A percentile compares a stretch with the other conserved stretches of the same genome.
Conservation (phyloP, 805 yeast species). For the Kazachstania kunashirensis region DNA sequence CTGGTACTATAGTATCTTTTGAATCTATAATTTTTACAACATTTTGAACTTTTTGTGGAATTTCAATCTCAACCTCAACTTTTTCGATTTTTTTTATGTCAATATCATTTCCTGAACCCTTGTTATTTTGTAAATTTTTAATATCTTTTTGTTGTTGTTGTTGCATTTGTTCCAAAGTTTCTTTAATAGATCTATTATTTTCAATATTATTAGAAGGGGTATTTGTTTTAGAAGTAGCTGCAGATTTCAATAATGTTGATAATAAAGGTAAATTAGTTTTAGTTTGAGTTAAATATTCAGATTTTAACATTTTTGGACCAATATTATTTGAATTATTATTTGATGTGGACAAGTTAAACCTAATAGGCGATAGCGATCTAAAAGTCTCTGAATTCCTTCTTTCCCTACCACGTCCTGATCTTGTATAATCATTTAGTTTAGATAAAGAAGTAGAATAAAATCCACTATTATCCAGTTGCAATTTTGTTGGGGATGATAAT, state of each 20-base stretch:
- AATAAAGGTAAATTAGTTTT: slow-evolving; percentile 13
- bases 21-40: not conserved
- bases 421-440: slow-evolving; percentile 21
- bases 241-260: slow-evolving; percentile 15
- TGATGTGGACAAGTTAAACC: slow-evolving; percentile 9
- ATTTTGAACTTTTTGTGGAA: not conserved
- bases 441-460: slow-evolving; percentile 27
- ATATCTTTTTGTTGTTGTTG: slow-evolving; percentile 5
- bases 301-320: slow-evolving; percentile 25
- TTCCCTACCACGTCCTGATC: slow-evolving; percentile 12
- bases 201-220: not conserved
- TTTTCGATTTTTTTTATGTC: not conserved
- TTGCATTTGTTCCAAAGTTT: slow-evolving; percentile 17
- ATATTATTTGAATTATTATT: slow-evolving; percentile 6
- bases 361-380: slow-evolving; percentile 24
- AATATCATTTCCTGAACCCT: not conserved
- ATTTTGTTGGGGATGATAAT: slow-evolving; percentile 23
- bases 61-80: not conserved
- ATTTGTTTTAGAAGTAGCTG: not conserved
- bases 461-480: slow-evolving; percentile 14
- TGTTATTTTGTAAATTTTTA: not conserved
- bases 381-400: slow-evolving; percentile 19
- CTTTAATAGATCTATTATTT: slow-evolving; percentile 8
- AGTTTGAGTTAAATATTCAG: slow-evolving; percentile 19
- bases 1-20: not conserved